These are phyloP conservation scores for Suillus placidus DNA, from an alignment of 768 basidiomycete species.

Conservation along the genomic window DNA sequence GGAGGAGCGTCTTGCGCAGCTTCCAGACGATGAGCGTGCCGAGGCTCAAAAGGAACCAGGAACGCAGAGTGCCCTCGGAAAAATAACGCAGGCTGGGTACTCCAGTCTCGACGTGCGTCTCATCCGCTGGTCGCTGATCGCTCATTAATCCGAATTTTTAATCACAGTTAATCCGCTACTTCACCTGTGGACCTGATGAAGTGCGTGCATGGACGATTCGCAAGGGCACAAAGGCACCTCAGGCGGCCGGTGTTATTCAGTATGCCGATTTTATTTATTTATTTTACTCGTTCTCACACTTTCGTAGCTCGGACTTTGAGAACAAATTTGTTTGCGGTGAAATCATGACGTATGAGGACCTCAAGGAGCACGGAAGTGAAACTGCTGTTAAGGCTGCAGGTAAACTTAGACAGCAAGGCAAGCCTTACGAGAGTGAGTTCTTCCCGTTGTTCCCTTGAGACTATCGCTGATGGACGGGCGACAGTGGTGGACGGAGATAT, in stretches of 20 bases:
- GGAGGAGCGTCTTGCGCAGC: constrained; percentile 79
- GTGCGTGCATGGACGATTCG: constrained; percentile 98
- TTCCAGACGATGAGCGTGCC: constrained; percentile 68
- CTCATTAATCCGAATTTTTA: neutral
- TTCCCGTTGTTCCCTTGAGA: neutral
- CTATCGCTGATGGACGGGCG: constrained; percentile 13
- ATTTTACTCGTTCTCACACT: constrained; percentile 2
- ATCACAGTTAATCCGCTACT: constrained; percentile 85
- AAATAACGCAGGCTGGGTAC: constrained; percentile 96
- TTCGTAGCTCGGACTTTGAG: constrained; percentile 86
- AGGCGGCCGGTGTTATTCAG: constrained; percentile 99
- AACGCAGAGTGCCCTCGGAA: constrained; percentile 75
- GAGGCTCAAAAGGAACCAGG: constrained; percentile 80
- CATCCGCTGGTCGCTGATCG: neutral
- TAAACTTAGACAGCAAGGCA: constrained; percentile 94
- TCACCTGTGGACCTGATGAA: constrained; percentile 96
- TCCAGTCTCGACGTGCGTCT: constrained; percentile 73
- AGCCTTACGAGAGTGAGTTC: constrained; percentile 88
- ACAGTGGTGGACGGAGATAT: constrained; percentile 88
- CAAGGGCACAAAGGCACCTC: constrained; percentile 91
- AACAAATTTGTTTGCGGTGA: constrained; percentile 98
- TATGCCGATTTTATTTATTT: constrained; percentile 40
- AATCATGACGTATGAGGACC: constrained; percentile 90
- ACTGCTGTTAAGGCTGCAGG: constrained; percentile 91
- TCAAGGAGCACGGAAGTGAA: constrained; percentile 92